These are phyloP conservation scores for Monascus purpureus DNA, from an alignment of 495 filamentous ascomycete species.

Conservation along the genomic window DNA sequence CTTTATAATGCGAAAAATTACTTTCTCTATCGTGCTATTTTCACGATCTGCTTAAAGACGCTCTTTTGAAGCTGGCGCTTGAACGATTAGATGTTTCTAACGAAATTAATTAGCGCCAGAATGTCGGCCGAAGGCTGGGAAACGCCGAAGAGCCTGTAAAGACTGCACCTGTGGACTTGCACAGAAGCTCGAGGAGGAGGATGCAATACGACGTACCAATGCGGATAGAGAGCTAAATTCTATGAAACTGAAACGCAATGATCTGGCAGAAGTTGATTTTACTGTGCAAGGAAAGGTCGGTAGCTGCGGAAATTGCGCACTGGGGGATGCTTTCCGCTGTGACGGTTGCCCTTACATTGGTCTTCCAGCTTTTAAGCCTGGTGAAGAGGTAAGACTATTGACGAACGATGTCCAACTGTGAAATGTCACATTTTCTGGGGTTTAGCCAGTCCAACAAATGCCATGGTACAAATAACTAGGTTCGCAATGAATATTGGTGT, in stretches of 20 bases:
- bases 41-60: no score
- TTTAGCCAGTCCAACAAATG: no score
- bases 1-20: no score
- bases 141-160: slow-evolving; percentile 87
- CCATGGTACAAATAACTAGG: no score
- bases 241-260: slow-evolving; percentile 59
- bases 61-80: no score
- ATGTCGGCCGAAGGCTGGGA: slow-evolving; percentile 69
- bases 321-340: slow-evolving; percentile 81
- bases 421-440: no score
- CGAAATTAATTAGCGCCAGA: slow-evolving; percentile 46
- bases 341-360: slow-evolving; percentile 52
- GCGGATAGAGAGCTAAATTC: slow-evolving; percentile 47
- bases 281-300: slow-evolving; percentile 92
- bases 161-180: slow-evolving; percentile 93
- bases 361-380: slow-evolving; percentile 88
- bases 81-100: not conserved
- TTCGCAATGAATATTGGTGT: no score
- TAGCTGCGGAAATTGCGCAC: slow-evolving; percentile 80
- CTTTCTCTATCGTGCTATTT: no score
- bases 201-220: slow-evolving; percentile 48
- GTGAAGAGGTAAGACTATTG: slow-evolving; percentile 77
- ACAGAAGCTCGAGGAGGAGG: slow-evolving; percentile 64
- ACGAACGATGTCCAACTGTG: slow-evolving; percentile 81
- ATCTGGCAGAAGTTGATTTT: slow-evolving; percentile 78